phyloP scores from a whole-genome alignment of 2,329 filamentous ascomycete genomes.

The Fusarium musae region DNA sequence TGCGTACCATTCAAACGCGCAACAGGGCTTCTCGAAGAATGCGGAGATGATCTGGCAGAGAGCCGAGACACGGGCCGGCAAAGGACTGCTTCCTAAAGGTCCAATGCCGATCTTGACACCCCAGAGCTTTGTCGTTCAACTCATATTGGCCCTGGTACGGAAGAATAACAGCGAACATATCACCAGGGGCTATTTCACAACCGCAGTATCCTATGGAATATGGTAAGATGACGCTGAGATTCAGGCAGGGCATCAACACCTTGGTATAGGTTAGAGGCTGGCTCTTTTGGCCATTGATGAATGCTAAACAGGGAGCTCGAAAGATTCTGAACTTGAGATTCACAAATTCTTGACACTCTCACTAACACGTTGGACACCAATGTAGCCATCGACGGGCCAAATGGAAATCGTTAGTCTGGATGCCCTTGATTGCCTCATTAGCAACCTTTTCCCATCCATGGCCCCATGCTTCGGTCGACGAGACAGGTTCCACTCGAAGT shows the following conservation, averaged over 20 bases:
- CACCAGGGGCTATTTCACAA: conserved; percentile 21
- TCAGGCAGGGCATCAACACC: neutral
- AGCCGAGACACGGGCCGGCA: conserved; percentile 30
- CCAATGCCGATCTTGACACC: conserved; percentile 41
- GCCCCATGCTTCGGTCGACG: conserved; percentile 38
- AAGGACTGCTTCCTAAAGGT: conserved; percentile 29
- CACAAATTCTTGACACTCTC: conserved; percentile 7
- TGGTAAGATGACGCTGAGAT: neutral
- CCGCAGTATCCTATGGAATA: conserved; percentile 24
- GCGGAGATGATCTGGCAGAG: conserved; percentile 33
- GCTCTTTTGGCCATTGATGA: neutral
- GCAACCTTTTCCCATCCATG: conserved; percentile 34
- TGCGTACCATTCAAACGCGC: conserved; percentile 35
- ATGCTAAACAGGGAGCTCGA: neutral
- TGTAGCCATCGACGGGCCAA: conserved; percentile 11
- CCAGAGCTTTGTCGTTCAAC: conserved; percentile 32
- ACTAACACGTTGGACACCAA: conserved; percentile 9
- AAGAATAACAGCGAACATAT: conserved; percentile 32
- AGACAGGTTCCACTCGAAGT: conserved; percentile 44
- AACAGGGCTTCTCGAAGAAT: conserved; percentile 32
- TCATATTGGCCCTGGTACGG: conserved; percentile 34
- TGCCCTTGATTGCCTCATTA: conserved; percentile 26
- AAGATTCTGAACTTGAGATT: neutral
- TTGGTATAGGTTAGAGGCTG: neutral
- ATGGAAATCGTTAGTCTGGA: conserved; percentile 28